A percentile compares a stretch with the other conserved stretches of the same genome.
Conservation (phyloP, 2,329 filamentous ascomycete genomes). For the Verticillium nonalfalfae region DNA sequence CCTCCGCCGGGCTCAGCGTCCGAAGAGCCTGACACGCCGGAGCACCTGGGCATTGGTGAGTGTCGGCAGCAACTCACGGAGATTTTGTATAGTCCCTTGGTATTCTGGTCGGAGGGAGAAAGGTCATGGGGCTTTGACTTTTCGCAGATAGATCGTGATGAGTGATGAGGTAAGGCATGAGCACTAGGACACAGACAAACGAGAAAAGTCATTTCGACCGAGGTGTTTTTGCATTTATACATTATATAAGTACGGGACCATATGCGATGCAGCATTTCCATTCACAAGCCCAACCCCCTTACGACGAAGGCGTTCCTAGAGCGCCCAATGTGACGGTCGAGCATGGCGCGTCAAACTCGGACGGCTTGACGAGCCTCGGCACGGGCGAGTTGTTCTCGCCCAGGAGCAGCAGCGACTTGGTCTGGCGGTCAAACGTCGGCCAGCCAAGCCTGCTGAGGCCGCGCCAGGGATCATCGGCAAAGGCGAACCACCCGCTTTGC, state of each 20-base stretch:
- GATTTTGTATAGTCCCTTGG: too few species aligned
- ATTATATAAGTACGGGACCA: too few species aligned
- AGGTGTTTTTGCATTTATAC: too few species aligned
- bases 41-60: conserved; percentile 52
- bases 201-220: too few species aligned
- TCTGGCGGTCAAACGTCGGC: conserved; percentile 22
- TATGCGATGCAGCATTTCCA: too few species aligned
- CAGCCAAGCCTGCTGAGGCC: conserved; percentile 28
- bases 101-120: too few species aligned
- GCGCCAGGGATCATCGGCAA: conserved; percentile 26
- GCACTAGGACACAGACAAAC: too few species aligned
- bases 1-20: conserved; percentile 13
- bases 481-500: conserved; percentile 33
- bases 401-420: conserved; percentile 18
- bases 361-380: conserved; percentile 17
- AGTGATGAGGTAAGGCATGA: too few species aligned
- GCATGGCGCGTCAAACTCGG: conserved; percentile 16
- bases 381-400: conserved; percentile 16
- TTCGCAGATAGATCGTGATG: not conserved
- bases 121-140: too few species aligned
- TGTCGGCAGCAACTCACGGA: conserved; percentile 22
- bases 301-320: conserved; percentile 7
- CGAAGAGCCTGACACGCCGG: conserved; percentile 56
- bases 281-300: not conserved
- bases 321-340: conserved; percentile 15